A percentile compares a stretch with the other conserved stretches of the same genome.
Evolutionary conservation across 192 early-diverging fungal genomes (phyloP).

Genomic region (Rhizophagus sp.): DNA sequence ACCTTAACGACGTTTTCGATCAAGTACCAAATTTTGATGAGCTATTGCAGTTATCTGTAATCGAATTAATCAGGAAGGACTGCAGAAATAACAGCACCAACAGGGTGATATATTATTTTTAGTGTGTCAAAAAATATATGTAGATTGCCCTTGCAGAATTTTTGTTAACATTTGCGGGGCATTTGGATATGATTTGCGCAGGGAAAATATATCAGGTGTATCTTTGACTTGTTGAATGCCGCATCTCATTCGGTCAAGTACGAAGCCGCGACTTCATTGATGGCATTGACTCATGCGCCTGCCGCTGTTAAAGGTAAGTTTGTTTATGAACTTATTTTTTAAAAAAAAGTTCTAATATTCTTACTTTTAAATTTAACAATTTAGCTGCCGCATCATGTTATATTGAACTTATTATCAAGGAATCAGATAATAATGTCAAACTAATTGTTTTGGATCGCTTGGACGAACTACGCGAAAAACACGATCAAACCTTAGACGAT

Average conservation of each 20-base stretch:
- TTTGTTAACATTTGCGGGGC: not conserved
- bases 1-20: constrained; percentile 70
- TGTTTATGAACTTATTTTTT: not conserved
- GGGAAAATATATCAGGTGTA: constrained; percentile 90
- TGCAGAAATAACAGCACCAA: constrained; percentile 77
- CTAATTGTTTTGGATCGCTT: constrained; percentile 92
- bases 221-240: constrained; percentile 83
- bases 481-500: constrained; percentile 87
- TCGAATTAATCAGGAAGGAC: constrained; percentile 95
- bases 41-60: constrained; percentile 87
- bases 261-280: constrained; percentile 93
- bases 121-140: not conserved
- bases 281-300: constrained; percentile 83
- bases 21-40: constrained; percentile 87
- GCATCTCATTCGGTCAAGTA: constrained; percentile 91
- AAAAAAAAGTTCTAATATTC: not conserved
- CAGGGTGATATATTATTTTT: constrained; percentile 56
- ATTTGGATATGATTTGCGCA: constrained; percentile 29
- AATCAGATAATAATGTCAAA: constrained; percentile 98
- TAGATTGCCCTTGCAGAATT: not conserved
- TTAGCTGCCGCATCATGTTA: constrained; percentile 87
- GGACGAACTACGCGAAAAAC: constrained; percentile 85
- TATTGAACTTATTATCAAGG: constrained; percentile 88
- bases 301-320: constrained; percentile 82
- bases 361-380: not conserved